phyloP scores from a whole-genome alignment of 1,284 basidiomycete genomes.

The Thecaphora thlaspeos region DNA sequence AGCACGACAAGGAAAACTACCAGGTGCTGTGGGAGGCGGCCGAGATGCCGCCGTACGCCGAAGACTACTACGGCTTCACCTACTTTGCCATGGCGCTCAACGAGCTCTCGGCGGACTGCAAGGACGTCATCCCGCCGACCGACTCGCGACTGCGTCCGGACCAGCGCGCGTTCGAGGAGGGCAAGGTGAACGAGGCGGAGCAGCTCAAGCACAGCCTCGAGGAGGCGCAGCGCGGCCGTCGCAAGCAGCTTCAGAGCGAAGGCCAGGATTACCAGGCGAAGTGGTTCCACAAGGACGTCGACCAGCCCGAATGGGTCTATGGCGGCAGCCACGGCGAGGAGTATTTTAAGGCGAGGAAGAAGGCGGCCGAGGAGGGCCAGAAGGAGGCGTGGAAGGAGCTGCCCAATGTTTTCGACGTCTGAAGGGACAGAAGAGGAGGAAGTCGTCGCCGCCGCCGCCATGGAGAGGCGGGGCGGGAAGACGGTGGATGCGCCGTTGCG shows the following conservation, averaged over 20 bases:
- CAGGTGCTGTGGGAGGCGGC: conserved; percentile 53
- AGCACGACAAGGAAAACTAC: conserved; percentile 50
- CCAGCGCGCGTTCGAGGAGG: conserved; percentile 80
- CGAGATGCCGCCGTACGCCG: conserved; percentile 47
- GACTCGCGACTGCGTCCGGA: conserved; percentile 84
- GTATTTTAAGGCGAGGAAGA: conserved; percentile 34
- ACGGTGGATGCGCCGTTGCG: too few relatives aligned
- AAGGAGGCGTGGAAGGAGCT: conserved; percentile 12
- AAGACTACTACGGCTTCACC: conserved; percentile 56
- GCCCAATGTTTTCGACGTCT: conserved; percentile 30
- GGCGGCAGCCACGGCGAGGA: conserved; percentile 38
- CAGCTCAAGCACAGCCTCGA: conserved; percentile 73
- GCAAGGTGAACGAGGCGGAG: conserved; percentile 74
- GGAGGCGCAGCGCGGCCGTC: conserved; percentile 60
- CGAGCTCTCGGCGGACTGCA: conserved; percentile 63
- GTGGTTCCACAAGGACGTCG: conserved; percentile 51
- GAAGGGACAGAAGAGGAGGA: not conserved
- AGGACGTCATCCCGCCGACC: conserved; percentile 71
- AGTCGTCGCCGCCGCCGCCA: too few relatives aligned
- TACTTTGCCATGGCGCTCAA: conserved; percentile 57
- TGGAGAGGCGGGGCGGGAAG: too few relatives aligned
- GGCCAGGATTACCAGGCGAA: conserved; percentile 27
- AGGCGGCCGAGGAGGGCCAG: conserved; percentile 9
- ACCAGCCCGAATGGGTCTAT: conserved; percentile 43
- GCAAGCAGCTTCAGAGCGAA: conserved; percentile 59